These are phyloP conservation scores for Bipolaris victoriae DNA, from an alignment of 2,329 filamentous ascomycete genomes.

Conservation along the genomic window DNA sequence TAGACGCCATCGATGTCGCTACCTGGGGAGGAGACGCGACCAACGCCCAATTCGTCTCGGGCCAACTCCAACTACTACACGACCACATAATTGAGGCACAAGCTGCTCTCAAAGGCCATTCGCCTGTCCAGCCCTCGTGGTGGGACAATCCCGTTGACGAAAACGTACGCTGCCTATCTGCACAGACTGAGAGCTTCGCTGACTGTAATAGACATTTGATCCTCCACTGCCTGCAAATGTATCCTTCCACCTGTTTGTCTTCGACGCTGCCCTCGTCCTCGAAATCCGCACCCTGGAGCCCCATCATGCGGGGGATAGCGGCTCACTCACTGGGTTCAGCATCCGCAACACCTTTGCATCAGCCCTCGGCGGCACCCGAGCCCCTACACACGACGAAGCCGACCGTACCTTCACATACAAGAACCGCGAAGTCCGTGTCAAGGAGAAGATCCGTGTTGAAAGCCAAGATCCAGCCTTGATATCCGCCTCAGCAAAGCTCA, in stretches of 20 bases:
- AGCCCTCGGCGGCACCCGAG: slow-evolving; percentile 52
- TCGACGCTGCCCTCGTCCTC: slow-evolving; percentile 63
- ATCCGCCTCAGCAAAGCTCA: slow-evolving; percentile 81
- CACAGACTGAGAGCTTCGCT: not conserved
- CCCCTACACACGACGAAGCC: slow-evolving; percentile 65
- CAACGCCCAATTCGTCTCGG: slow-evolving; percentile 63
- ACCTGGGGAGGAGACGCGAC: slow-evolving; percentile 72
- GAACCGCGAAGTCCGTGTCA: slow-evolving; percentile 77
- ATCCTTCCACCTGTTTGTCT: slow-evolving; percentile 70
- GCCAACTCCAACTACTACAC: slow-evolving; percentile 63
- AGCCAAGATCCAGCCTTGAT: slow-evolving; percentile 87
- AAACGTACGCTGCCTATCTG: slow-evolving; percentile 57
- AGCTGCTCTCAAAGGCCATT: slow-evolving; percentile 62
- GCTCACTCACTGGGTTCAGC: slow-evolving; percentile 55
- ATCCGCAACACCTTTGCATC: slow-evolving; percentile 62
- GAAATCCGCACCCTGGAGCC: slow-evolving; percentile 72
- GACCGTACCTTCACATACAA: slow-evolving; percentile 75
- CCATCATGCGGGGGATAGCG: slow-evolving; percentile 37
- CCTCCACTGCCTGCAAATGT: slow-evolving; percentile 69
- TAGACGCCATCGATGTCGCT: slow-evolving; percentile 82
- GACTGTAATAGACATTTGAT: slow-evolving; percentile 59
- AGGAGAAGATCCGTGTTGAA: slow-evolving; percentile 88
- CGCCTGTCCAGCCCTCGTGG: slow-evolving; percentile 60
- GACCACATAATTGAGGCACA: slow-evolving; percentile 68
- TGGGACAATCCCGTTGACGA: slow-evolving; percentile 61